These are phyloP conservation scores for Diddensiella santjacobensis DNA, from an alignment of 805 yeast genomes.

Conservation along the genomic window DNA sequence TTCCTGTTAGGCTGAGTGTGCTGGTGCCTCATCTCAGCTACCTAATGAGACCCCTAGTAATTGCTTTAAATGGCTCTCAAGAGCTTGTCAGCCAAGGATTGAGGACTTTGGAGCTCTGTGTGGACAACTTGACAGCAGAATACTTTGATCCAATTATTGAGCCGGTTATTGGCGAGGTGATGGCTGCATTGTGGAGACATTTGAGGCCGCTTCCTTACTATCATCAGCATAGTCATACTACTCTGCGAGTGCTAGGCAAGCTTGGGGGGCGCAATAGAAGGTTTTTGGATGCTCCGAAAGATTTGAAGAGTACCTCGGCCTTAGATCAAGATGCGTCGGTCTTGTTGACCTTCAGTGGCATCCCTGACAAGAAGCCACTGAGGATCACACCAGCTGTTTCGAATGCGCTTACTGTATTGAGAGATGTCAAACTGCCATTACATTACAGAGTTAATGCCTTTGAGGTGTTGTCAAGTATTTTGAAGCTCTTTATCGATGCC, in stretches of 20 bases:
- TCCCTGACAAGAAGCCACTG: constrained; percentile 57
- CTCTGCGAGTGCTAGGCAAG: constrained; percentile 88
- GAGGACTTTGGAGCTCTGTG: constrained; percentile 90
- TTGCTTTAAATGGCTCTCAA: constrained; percentile 83
- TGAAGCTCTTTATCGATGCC: constrained; percentile 63
- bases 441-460: constrained; percentile 78
- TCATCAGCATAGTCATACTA: constrained; percentile 93
- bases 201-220: constrained; percentile 89
- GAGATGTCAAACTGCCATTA: constrained; percentile 52
- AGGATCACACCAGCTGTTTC: constrained; percentile 80
- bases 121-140: constrained; percentile 92
- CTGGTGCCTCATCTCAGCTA: constrained; percentile 88
- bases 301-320: constrained; percentile 50
- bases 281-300: constrained; percentile 71
- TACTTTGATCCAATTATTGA: constrained; percentile 96
- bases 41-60: constrained; percentile 85
- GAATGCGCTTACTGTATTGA: constrained; percentile 71
- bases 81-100: constrained; percentile 93
- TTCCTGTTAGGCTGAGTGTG: constrained; percentile 91
- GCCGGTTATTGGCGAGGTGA: constrained; percentile 91
- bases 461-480: constrained; percentile 60
- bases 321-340: constrained; percentile 66
- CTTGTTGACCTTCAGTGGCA: constrained; percentile 65
- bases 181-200: constrained; percentile 89
- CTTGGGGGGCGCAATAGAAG: constrained; percentile 93